Conservation (phyloP, 2,329 filamentous ascomycete genomes). For the Talaromyces verruculosus region DNA sequence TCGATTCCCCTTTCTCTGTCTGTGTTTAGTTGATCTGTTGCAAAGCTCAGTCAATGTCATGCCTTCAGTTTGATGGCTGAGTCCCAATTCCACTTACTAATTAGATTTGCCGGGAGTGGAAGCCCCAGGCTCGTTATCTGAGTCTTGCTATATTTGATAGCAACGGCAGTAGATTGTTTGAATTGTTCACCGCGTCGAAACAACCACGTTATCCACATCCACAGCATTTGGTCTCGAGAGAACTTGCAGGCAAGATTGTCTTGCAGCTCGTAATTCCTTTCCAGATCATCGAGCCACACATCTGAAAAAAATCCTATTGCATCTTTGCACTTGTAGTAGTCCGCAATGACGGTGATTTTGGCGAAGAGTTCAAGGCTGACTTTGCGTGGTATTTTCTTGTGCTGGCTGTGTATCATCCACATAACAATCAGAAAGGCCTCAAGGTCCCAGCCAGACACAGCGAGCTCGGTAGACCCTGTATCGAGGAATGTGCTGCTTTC, state of each 20-base stretch:
- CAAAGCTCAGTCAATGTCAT: no score
- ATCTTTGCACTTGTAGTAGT: constrained; percentile 28
- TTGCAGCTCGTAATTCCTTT: background rate
- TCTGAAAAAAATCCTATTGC: constrained; percentile 22
- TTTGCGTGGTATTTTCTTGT: constrained; percentile 22
- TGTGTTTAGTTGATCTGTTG: background rate
- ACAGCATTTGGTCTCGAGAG: constrained; percentile 11
- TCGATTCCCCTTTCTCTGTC: background rate
- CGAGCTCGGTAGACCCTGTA: constrained; percentile 26
- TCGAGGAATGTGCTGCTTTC: constrained; percentile 23
- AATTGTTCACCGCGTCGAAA: background rate
- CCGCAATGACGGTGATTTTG: constrained; percentile 25
- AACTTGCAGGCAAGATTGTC: background rate
- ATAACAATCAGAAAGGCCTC: constrained; percentile 29
- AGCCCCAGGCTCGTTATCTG: constrained; percentile 15
- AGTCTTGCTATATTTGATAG: background rate
- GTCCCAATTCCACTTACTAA: background rate
- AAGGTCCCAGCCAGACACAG: constrained; percentile 27
- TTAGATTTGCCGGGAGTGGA: constrained; percentile 11
- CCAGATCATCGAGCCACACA: constrained; percentile 23
- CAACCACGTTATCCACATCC: constrained; percentile 34
- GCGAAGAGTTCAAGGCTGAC: constrained; percentile 17
- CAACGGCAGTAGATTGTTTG: background rate
- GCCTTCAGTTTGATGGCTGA: background rate
- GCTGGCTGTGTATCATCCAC: constrained; percentile 27